These are phyloP conservation scores for Elaeagnus macrophylla DNA, from an alignment of 306 rosid genomes.

Conservation along the genomic window DNA sequence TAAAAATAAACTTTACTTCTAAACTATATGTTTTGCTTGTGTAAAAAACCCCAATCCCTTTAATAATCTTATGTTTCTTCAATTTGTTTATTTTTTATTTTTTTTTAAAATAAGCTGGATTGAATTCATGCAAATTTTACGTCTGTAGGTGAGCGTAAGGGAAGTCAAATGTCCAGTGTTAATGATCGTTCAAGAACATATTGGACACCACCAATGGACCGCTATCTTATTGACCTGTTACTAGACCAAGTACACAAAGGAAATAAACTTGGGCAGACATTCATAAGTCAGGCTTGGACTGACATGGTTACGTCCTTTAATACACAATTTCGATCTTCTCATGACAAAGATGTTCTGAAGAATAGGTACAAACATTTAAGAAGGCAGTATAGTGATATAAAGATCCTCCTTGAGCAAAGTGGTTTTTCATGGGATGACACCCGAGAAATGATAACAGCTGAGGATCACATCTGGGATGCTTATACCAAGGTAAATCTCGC, in stretches of 20 bases:
- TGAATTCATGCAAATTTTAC: conserved; percentile 8
- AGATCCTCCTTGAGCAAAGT: conserved; percentile 43
- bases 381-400: conserved; percentile 57
- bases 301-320: conserved; percentile 53
- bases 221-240: conserved; percentile 51
- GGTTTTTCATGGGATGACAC: conserved; percentile 68
- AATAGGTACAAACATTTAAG: conserved; percentile 60
- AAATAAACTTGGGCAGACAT: conserved; percentile 58
- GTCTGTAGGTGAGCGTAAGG: conserved; percentile 43
- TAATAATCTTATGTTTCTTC: background rate
- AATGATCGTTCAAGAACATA: conserved; percentile 61
- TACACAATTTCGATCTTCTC: conserved; percentile 44
- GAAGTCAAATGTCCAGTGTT: conserved; percentile 22
- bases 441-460: conserved; percentile 61
- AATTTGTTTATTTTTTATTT: background rate
- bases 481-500: conserved; percentile 41
- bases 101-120: background rate
- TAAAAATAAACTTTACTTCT: too few species aligned
- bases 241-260: conserved; percentile 53
- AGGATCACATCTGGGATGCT: conserved; percentile 57
- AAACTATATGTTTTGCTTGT: too few species aligned
- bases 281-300: conserved; percentile 63
- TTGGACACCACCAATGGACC: conserved; percentile 82
- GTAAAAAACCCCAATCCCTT: too few species aligned
- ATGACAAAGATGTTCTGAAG: conserved; percentile 68